These are phyloP conservation scores for Silene latifolia DNA, from an alignment of 148 eudicot genomes.

Conservation along the genomic window DNA sequence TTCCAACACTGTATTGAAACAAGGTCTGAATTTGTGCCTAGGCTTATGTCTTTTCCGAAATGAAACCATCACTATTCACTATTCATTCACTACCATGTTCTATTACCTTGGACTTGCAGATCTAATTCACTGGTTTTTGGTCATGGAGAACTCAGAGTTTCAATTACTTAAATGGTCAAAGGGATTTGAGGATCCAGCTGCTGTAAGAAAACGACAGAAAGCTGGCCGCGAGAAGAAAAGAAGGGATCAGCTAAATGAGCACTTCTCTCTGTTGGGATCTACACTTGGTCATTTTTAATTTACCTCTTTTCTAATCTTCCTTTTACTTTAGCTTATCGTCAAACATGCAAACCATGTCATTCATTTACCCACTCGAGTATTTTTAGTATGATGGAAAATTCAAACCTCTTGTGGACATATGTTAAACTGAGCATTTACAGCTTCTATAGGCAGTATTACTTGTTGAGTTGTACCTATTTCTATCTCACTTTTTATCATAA, in stretches of 20 bases:
- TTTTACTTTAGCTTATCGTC: neutral
- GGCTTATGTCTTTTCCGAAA: neutral
- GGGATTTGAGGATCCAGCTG: slow-evolving; percentile 28
- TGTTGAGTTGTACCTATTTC: too few relatives aligned
- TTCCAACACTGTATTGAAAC: neutral
- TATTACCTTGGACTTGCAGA: slow-evolving; percentile 8
- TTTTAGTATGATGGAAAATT: neutral
- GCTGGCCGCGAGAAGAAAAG: slow-evolving; percentile 88
- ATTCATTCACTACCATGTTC: neutral
- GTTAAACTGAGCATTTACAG: too few relatives aligned
- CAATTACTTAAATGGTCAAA: slow-evolving; percentile 7
- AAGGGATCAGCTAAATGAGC: slow-evolving; percentile 83
- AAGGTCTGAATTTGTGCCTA: neutral
- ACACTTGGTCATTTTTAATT: slow-evolving; percentile 44
- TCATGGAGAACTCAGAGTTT: slow-evolving; percentile 9
- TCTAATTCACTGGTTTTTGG: slow-evolving; percentile 11
- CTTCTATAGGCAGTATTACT: too few relatives aligned
- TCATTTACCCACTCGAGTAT: too few relatives aligned
- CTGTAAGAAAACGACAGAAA: slow-evolving; percentile 59
- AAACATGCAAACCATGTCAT: neutral
- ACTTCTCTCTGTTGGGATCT: slow-evolving; percentile 69
- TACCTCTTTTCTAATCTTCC: neutral
- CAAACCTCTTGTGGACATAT: too few relatives aligned
- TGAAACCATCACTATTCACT: slow-evolving; percentile 1
- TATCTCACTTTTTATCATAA: too few relatives aligned